phyloP scores from a whole-genome alignment of 176 grass and related monocot species.

The Hyparrhenia diplandra region DNA sequence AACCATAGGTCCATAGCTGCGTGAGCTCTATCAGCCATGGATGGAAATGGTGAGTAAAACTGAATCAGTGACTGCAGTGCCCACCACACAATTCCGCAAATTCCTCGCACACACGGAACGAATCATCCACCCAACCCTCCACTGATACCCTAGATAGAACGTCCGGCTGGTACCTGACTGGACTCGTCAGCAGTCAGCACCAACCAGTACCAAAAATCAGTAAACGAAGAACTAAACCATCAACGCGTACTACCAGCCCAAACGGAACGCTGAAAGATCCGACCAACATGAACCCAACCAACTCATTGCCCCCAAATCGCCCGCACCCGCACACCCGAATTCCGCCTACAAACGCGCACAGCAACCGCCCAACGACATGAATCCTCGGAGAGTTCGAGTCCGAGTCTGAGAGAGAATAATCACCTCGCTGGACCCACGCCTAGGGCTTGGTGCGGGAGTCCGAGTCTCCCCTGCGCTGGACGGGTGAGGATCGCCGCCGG shows the following conservation, averaged over 20 bases:
- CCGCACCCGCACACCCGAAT: background rate
- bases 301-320: background rate
- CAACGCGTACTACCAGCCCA: background rate
- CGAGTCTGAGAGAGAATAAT: background rate
- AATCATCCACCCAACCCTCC: background rate
- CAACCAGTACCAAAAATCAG: background rate
- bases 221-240: background rate
- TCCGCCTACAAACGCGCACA: conserved; percentile 1
- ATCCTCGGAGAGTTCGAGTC: background rate
- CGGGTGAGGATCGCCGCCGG: background rate
- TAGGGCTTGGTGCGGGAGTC: background rate
- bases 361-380: background rate
- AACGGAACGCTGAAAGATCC: conserved; percentile 3
- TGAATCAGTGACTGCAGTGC: background rate
- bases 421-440: background rate
- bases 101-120: background rate
- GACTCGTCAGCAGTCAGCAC: too few species aligned
- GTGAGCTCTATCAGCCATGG: background rate
- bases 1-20: background rate
- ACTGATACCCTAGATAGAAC: background rate
- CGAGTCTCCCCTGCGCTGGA: background rate
- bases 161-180: background rate
- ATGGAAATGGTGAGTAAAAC: background rate
- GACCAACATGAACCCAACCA: background rate
- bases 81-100: background rate